Conservation (phyloP, 345 rosid genomes). For the Acer saccharum region DNA sequence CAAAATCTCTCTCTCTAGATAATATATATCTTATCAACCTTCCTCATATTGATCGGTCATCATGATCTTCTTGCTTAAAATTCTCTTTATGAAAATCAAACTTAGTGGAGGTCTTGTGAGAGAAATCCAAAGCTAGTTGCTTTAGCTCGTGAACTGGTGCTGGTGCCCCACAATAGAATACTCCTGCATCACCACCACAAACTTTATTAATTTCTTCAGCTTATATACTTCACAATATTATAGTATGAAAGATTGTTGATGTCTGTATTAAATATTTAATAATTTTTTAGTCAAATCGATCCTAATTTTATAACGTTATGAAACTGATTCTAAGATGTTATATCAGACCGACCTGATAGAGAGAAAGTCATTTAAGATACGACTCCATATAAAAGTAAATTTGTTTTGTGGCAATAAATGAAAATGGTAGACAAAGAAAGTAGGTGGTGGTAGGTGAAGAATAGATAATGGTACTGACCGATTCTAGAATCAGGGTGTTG, state of each 20-base stretch:
- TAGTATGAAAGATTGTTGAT: too few species aligned
- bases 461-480: constrained; percentile 42
- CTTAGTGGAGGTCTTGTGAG: constrained; percentile 79
- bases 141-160: constrained; percentile 60
- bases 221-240: too few species aligned
- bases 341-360: too few species aligned
- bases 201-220: neutral
- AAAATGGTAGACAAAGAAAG: neutral
- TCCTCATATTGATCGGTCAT: neutral
- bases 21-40: neutral
- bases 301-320: too few species aligned
- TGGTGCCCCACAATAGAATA: constrained; percentile 90
- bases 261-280: too few species aligned
- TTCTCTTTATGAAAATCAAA: constrained; percentile 94
- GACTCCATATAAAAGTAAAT: too few species aligned
- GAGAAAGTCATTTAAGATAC: too few species aligned
- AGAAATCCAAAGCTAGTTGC: constrained; percentile 72
- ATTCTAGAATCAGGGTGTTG: constrained; percentile 60
- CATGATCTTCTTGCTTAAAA: constrained; percentile 31
- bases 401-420: neutral
- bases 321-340: too few species aligned
- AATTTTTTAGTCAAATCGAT: too few species aligned
- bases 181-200: constrained; percentile 53
- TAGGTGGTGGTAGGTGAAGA: constrained; percentile 8
- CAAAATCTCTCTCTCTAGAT: neutral